Base-by-base conservation (phyloP, 1,284 basidiomycete species). In the Boletus mariae region DNA sequence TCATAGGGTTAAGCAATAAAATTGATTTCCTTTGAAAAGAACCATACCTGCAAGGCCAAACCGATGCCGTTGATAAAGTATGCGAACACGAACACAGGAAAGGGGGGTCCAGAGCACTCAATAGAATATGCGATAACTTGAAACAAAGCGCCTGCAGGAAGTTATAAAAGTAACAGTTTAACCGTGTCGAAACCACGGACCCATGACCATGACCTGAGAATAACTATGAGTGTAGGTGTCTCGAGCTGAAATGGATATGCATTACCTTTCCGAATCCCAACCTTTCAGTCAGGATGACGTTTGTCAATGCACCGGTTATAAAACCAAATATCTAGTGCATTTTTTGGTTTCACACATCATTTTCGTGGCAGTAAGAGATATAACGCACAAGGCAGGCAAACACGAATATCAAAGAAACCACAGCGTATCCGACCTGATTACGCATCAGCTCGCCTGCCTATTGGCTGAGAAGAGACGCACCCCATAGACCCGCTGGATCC, bases 61-160 rank as follows among this genome's bases (percentile, higher is more conserved):
- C 84, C 86, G 45, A 85, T 77, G 1, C 87, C 85, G 56, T 79
- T 83, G 57, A 87, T 66, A 15, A 75, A 65, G 59, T 77, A 84
- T 0, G 76, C 73, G 38, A 84, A 66, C 10, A 80, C 76, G 58
- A 85, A 85, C 2, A 78, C 71, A 5, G 85, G 83, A 60, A 83
- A 89, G 0, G 85, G 85, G 0, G 80, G 75, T 5, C 77, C 80
- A 38, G 82, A 70, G 15, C 77, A 73, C 59, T 82, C 75, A 28
- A 87, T 68, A 1, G 71, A 59, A 61, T 83, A 86, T 2, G 75
- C 81, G 5, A 78, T 49, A 3, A 70, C 59, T 49, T 74, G 66
- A 4, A 58, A 51, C 12, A 61, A 32, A 2, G 75, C 65, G 7
- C 75, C 75, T 64, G 47, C 2, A 12, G 31, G 25, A 10, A 45